Percentiles rank a stretch among this genome's conserved stretches.
Evolutionary conservation across 2,329 filamentous ascomycete genomes (phyloP).

Genomic region (Aureobasidium sp.): DNA sequence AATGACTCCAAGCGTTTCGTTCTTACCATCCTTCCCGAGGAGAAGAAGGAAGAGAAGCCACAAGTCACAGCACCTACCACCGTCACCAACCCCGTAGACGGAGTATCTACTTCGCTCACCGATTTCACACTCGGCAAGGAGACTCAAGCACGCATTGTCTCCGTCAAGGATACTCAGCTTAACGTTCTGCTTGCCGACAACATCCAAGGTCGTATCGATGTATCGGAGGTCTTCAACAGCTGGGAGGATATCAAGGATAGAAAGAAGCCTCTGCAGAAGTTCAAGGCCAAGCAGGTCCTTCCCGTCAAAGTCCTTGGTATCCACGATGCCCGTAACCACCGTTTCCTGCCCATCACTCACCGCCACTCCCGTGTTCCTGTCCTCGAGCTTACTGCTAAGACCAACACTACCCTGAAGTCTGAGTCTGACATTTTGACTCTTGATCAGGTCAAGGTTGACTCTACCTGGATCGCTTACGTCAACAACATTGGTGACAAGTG

Average conservation of each 20-base stretch:
- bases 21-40: slow-evolving; percentile 49
- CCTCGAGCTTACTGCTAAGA: slow-evolving; percentile 80
- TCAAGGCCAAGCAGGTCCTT: slow-evolving; percentile 64
- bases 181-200: slow-evolving; percentile 86
- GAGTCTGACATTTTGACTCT: slow-evolving; percentile 61
- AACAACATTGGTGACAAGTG: slow-evolving; percentile 78
- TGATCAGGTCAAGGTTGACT: slow-evolving; percentile 64
- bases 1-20: slow-evolving; percentile 62
- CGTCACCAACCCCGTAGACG: slow-evolving; percentile 57
- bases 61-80: slow-evolving; percentile 26
- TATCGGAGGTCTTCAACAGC: slow-evolving; percentile 80
- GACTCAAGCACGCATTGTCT: slow-evolving; percentile 70
- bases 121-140: slow-evolving; percentile 68
- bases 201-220: slow-evolving; percentile 84
- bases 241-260: slow-evolving; percentile 82
- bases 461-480: slow-evolving; percentile 72
- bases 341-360: slow-evolving; percentile 87
- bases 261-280: slow-evolving; percentile 70
- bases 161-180: slow-evolving; percentile 83
- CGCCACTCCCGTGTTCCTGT: slow-evolving; percentile 69
- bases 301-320: slow-evolving; percentile 74
- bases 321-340: slow-evolving; percentile 83
- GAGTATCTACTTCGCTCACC: slow-evolving; percentile 54
- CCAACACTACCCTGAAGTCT: slow-evolving; percentile 46
- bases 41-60: slow-evolving; percentile 28